Evolutionary conservation across 106 monocot genomes (phyloP), one percentile per base, ranked within the genome.

Genomic region (Narthecium ossifragum): DNA sequence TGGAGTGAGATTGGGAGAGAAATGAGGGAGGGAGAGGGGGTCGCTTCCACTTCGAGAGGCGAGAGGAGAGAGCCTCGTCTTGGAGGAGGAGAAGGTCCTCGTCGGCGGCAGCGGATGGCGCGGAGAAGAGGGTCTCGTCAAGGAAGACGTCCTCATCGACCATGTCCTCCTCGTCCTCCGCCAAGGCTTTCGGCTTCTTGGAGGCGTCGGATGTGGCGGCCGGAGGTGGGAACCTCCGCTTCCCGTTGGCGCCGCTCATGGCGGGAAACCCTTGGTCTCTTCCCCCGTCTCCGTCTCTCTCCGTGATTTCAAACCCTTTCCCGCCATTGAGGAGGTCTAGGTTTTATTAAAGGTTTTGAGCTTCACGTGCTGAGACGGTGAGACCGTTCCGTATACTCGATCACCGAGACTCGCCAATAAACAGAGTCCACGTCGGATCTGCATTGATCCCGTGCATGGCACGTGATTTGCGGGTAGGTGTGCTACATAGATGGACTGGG

Each of bases 131-230:
- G 31, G 74, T 75, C 56, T 98, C 98, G 36, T 98, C 98, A 34
- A 88, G 65, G 60, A 85, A 91, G n/a, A 98, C 77, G 61, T 98
- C 91, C 55, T 98, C 98, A 57, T 98, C 98, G 79, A 91, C 77
- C 86, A 98, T 87, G 62, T 98, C 98, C 31, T 98, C 98, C 40
- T 98, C 98, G 51, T 61, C 41, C 25, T n/a, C n/a, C n/a, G 49
- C 65, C 60, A 3, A 30, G 20, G 54, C 26, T 28, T 40, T 29
- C 37, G 20, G 65, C 30, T 53, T 56, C 62, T 48, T 24, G 63
- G 37, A 69, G 63, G 47, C 29, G 37, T 6, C 36, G 53, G 48
- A 28, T 43, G n/a, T 47, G 55, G 24, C 57, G 17, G 26, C 33
- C 31, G 33, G 18, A 0, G 72, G 65, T 26, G 73, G 73, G n/a